These are phyloP conservation scores for Coprinellus micaceus DNA, from an alignment of 768 basidiomycete genomes.

Conservation along the genomic window DNA sequence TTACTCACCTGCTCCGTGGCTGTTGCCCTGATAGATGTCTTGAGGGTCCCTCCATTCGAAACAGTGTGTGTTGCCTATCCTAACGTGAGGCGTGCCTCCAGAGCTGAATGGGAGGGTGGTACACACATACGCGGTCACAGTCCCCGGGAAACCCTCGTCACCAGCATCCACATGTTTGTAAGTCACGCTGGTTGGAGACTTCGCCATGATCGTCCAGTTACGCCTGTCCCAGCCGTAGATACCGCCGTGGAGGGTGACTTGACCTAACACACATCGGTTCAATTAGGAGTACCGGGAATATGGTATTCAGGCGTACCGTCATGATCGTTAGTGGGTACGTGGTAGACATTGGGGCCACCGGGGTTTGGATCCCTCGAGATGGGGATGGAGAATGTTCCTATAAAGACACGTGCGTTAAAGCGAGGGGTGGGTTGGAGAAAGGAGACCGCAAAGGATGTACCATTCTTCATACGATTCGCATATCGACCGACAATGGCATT, in stretches of 20 bases:
- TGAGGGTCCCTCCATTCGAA: conserved; percentile 38
- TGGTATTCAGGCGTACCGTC: conserved; percentile 34
- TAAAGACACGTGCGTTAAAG: not conserved
- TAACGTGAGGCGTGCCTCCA: not conserved
- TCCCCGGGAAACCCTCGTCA: conserved; percentile 54
- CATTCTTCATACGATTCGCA: conserved; percentile 50
- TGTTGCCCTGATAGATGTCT: conserved; percentile 41
- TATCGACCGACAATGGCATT: conserved; percentile 42
- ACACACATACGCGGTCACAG: conserved; percentile 39
- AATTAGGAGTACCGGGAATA: not conserved
- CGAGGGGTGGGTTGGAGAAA: no score
- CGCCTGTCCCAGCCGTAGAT: conserved; percentile 54
- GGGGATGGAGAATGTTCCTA: conserved; percentile 53
- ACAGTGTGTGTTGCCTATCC: conserved; percentile 49
- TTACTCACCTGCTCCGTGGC: conserved; percentile 38
- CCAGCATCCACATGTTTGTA: conserved; percentile 50
- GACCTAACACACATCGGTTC: conserved; percentile 10
- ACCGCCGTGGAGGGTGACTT: conserved; percentile 56
- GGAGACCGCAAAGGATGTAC: no score
- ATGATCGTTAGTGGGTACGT: conserved; percentile 49
- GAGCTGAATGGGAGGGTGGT: not conserved
- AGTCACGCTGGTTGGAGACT: conserved; percentile 44
- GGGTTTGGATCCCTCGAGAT: conserved; percentile 43
- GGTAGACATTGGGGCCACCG: conserved; percentile 41
- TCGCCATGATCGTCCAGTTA: conserved; percentile 48